These are phyloP conservation scores for Torulaspora delbrueckii DNA, from an alignment of 805 yeast species.

Conservation along the genomic window DNA sequence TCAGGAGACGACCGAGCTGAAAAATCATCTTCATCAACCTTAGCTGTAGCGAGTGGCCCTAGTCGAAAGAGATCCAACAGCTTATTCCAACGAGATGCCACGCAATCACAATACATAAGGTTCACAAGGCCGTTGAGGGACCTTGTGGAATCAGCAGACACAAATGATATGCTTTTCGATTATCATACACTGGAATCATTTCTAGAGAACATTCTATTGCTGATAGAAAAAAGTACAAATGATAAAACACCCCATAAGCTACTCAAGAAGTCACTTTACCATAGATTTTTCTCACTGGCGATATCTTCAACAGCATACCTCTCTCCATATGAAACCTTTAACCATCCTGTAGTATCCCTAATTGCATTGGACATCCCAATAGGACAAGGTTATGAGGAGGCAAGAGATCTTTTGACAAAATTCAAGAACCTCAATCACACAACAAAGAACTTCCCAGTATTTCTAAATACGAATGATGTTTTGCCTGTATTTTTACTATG, in stretches of 20 bases:
- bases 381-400: conserved; percentile 40
- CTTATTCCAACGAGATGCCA: conserved; percentile 31
- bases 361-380: conserved; percentile 49
- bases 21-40: background rate
- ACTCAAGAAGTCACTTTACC: conserved; percentile 47
- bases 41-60: background rate
- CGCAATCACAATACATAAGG: conserved; percentile 43
- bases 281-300: conserved; percentile 50
- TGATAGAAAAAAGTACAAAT: conserved; percentile 25
- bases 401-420: conserved; percentile 52
- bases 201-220: conserved; percentile 32
- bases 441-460: conserved; percentile 46
- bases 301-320: conserved; percentile 54
- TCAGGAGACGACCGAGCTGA: background rate
- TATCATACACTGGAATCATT: conserved; percentile 38
- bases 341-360: conserved; percentile 78
- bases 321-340: conserved; percentile 77
- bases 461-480: conserved; percentile 60
- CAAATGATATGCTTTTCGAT: conserved; percentile 33
- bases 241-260: conserved; percentile 29
- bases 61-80: conserved; percentile 32
- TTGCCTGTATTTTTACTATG: conserved; percentile 49
- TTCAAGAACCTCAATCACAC: conserved; percentile 42
- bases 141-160: conserved; percentile 26
- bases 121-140: conserved; percentile 42